Evolutionary conservation across 768 basidiomycete species (phyloP).

Genomic region (Sutorius australiensis): DNA sequence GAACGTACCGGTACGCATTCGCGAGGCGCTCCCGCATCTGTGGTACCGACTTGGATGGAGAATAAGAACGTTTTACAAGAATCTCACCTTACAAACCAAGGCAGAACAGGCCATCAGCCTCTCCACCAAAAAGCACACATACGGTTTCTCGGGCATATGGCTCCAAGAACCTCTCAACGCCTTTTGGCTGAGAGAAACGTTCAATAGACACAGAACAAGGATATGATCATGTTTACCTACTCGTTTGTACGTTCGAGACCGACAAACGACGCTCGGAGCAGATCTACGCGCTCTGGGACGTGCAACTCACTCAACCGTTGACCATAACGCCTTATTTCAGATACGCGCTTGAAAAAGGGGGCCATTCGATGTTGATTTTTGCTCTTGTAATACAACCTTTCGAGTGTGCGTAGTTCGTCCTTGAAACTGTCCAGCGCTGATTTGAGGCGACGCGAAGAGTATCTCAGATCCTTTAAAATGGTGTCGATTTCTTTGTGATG

Average conservation of each 20-base stretch:
- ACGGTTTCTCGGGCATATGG: slow-evolving; percentile 44
- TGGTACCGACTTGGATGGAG: background rate
- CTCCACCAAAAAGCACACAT: slow-evolving; percentile 33
- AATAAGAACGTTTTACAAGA: background rate
- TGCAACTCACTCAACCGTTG: slow-evolving; percentile 17
- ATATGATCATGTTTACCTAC: slow-evolving; percentile 9
- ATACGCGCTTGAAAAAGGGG: slow-evolving; percentile 62
- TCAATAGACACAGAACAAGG: background rate
- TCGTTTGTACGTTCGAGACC: slow-evolving; percentile 25
- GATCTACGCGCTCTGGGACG: slow-evolving; percentile 20
- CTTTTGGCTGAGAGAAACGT: slow-evolving; percentile 41
- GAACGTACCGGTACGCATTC: slow-evolving; percentile 53
- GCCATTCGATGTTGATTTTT: slow-evolving; percentile 58
- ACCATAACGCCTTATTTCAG: slow-evolving; percentile 52
- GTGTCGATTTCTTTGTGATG: slow-evolving; percentile 45
- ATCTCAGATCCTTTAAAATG: slow-evolving; percentile 60
- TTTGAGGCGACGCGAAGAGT: slow-evolving; percentile 50
- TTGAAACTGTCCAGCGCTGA: slow-evolving; percentile 31
- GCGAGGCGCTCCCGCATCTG: slow-evolving; percentile 46
- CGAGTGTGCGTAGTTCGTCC: slow-evolving; percentile 47
- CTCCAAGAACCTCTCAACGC: slow-evolving; percentile 62
- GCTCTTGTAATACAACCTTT: slow-evolving; percentile 71
- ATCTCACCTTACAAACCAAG: slow-evolving; percentile 48
- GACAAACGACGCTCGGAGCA: slow-evolving; percentile 27
- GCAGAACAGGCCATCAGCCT: slow-evolving; percentile 34